A percentile compares a stretch with the other conserved stretches of the same genome.
Evolutionary conservation across 768 basidiomycete genomes (phyloP).

Genomic region (Calocera cornea): DNA sequence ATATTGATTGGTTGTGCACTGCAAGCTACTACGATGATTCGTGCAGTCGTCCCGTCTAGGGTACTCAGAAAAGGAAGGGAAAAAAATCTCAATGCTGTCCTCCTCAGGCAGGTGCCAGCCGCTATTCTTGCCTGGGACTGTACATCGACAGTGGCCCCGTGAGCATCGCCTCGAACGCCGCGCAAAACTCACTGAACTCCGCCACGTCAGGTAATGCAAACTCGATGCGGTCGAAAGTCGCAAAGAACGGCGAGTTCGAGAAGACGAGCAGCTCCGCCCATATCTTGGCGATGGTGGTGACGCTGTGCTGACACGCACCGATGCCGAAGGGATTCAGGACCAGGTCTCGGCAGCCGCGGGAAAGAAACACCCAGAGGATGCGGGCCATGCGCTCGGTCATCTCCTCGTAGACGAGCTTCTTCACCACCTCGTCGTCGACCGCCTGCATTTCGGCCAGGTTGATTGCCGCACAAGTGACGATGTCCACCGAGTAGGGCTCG

Average conservation of each 20-base stretch:
- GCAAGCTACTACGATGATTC: too few relatives aligned
- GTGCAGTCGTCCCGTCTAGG: too few relatives aligned
- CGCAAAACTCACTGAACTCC: conserved; percentile 34
- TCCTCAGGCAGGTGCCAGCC: too few relatives aligned
- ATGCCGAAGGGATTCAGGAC: conserved; percentile 68
- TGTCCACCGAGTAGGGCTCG: conserved; percentile 45
- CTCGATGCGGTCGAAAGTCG: conserved; percentile 46
- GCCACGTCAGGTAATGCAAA: conserved; percentile 49
- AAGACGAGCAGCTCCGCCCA: conserved; percentile 49
- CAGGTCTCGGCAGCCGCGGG: conserved; percentile 43
- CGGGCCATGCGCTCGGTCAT: conserved; percentile 66
- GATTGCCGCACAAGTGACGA: conserved; percentile 62
- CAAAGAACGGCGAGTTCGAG: conserved; percentile 39
- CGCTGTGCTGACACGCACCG: conserved; percentile 57
- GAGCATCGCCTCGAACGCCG: conserved; percentile 21
- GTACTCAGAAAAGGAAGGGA: too few relatives aligned
- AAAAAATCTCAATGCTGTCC: too few relatives aligned
- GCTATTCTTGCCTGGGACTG: too few relatives aligned
- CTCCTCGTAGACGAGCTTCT: conserved; percentile 22
- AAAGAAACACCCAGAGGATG: conserved; percentile 50
- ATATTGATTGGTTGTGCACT: too few relatives aligned
- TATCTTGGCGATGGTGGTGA: conserved; percentile 41
- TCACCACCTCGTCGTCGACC: conserved; percentile 40
- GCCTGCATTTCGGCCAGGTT: too few relatives aligned
- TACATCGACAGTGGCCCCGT: background rate